Conservation (phyloP, 176 grass and related monocot genomes). For the Rhynchospora pubera region DNA sequence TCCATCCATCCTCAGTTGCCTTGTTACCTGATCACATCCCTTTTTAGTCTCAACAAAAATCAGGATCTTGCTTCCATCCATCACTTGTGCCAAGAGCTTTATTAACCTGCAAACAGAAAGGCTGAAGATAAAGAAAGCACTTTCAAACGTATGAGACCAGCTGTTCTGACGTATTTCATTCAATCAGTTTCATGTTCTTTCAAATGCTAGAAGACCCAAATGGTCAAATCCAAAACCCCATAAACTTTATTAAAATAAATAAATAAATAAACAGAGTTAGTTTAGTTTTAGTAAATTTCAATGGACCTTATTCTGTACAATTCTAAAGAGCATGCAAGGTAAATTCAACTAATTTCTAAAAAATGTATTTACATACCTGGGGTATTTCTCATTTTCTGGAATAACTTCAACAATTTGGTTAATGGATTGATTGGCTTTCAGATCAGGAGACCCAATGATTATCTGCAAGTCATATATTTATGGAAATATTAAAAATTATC, state of each 20-base stretch:
- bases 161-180: not conserved
- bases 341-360: not conserved
- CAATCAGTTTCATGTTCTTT: not conserved
- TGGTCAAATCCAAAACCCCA: not conserved
- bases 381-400: conserved; percentile 81
- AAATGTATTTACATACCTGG: conserved; percentile 36
- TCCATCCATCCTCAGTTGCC: conserved; percentile 98
- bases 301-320: not conserved
- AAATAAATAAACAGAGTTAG: not conserved
- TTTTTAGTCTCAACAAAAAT: conserved; percentile 99
- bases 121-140: not conserved
- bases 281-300: not conserved
- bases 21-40: conserved; percentile 79
- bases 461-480: conserved; percentile 42
- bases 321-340: not conserved
- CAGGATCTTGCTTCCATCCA: conserved; percentile 85
- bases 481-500: not conserved
- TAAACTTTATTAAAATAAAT: not conserved
- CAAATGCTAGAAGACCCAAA: not conserved
- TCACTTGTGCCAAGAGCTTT: conserved; percentile 74
- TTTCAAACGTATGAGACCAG: not conserved
- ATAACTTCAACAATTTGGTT: conserved; percentile 91
- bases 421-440: conserved; percentile 99
- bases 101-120: conserved; percentile 44
- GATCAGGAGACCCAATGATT: conserved; percentile 83